phyloP scores from a whole-genome alignment of 495 filamentous ascomycete genomes.

The Sordaria brevicollis region DNA sequence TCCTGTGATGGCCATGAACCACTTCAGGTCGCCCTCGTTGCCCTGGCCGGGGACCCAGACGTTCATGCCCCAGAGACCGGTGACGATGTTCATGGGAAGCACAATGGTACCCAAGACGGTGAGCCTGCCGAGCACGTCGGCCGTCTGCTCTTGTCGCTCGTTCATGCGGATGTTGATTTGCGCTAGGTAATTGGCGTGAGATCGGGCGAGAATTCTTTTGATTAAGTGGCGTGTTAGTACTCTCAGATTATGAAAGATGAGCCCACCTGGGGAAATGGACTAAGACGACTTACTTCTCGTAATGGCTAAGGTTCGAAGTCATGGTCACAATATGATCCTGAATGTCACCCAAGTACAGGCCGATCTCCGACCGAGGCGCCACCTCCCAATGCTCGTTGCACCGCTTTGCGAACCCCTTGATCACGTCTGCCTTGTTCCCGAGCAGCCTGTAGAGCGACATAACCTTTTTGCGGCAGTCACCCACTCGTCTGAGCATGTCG shows the following conservation, averaged over 20 bases:
- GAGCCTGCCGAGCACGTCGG: constrained; percentile 86
- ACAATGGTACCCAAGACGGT: constrained; percentile 96
- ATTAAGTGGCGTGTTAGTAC: constrained; percentile 1
- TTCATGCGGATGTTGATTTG: constrained; percentile 93
- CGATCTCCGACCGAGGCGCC: constrained; percentile 89
- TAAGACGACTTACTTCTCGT: constrained; percentile 66
- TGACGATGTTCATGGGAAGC: constrained; percentile 96
- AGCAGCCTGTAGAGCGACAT: constrained; percentile 87
- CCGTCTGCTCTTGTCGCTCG: constrained; percentile 91
- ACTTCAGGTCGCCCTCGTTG: constrained; percentile 38
- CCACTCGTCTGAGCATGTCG: constrained; percentile 82
- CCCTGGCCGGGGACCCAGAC: constrained; percentile 88
- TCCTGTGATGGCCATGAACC: constrained; percentile 60
- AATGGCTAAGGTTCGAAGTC: constrained; percentile 89
- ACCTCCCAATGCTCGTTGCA: constrained; percentile 98
- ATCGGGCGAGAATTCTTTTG: constrained; percentile 82
- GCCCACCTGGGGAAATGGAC: neutral
- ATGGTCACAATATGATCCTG: constrained; percentile 98
- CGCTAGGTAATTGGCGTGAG: constrained; percentile 92
- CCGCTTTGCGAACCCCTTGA: constrained; percentile 97
- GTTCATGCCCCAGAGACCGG: constrained; percentile 99
- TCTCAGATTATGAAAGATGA: neutral
- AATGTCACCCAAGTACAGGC: constrained; percentile 91
- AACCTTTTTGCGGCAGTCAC: constrained; percentile 91
- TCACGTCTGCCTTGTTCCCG: constrained; percentile 96